phyloP scores from a whole-genome alignment of 2,329 filamentous ascomycete species.

The Penicillium concentricum region DNA sequence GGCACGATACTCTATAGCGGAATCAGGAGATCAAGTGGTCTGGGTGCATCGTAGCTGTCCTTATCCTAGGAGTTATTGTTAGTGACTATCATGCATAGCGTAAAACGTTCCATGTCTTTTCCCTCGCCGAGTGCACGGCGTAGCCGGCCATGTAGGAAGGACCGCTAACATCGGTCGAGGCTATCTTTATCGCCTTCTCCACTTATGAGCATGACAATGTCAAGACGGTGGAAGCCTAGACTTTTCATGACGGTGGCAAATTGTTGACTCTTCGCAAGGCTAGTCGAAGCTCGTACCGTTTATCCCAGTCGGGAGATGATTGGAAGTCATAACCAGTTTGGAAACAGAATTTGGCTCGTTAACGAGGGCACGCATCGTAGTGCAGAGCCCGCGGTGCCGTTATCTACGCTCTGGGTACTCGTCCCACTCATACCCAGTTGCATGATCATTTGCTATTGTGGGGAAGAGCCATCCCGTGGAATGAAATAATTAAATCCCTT shows the following conservation, averaged over 20 bases:
- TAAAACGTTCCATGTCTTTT: conserved; percentile 1
- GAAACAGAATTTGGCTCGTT: conserved; percentile 26
- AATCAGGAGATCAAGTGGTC: neutral
- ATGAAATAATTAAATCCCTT: conserved; percentile 42
- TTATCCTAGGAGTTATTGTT: neutral
- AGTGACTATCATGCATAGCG: neutral
- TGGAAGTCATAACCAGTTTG: conserved; percentile 38
- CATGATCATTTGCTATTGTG: neutral
- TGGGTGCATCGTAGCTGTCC: neutral
- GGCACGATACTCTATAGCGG: neutral
- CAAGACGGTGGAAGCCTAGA: conserved; percentile 28
- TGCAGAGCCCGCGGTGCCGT: conserved; percentile 34
- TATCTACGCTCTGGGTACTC: conserved; percentile 7
- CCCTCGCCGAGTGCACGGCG: conserved; percentile 1
- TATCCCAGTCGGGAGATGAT: conserved; percentile 31
- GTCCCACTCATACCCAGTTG: neutral
- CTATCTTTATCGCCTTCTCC: neutral
- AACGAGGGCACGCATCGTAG: conserved; percentile 28
- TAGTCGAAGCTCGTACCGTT: conserved; percentile 31
- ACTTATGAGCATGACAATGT: conserved; percentile 21
- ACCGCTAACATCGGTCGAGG: neutral
- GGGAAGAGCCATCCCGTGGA: conserved; percentile 30
- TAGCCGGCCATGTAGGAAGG: neutral
- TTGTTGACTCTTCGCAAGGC: conserved; percentile 24
- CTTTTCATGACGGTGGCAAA: conserved; percentile 15